phyloP scores from a whole-genome alignment of 1,284 basidiomycete genomes.

The Cutaneotrichosporon sp. region DNA sequence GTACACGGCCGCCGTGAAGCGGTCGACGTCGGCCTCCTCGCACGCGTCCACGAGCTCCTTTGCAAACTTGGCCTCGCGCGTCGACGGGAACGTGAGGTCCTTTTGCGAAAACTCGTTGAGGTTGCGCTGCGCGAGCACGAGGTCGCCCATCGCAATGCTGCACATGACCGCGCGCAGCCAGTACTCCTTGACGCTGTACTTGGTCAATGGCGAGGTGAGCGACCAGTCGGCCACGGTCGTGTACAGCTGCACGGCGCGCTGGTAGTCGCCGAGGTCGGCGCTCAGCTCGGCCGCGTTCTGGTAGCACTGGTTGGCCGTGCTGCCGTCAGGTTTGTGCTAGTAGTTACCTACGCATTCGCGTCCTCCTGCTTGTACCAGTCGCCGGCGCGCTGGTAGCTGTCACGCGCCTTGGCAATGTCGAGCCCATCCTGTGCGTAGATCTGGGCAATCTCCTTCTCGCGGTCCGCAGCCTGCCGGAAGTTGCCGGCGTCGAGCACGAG shows the following conservation, averaged over 20 bases:
- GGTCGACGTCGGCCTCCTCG: slow-evolving; percentile 74
- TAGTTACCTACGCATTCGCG: slow-evolving; percentile 84
- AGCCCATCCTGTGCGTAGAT: slow-evolving; percentile 74
- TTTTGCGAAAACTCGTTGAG: slow-evolving; percentile 68
- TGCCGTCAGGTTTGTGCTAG: slow-evolving; percentile 44
- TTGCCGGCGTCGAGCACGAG: slow-evolving; percentile 82
- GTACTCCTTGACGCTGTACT: slow-evolving; percentile 98
- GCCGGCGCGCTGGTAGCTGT: slow-evolving; percentile 89
- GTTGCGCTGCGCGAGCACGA: slow-evolving; percentile 78
- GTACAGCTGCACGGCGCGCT: slow-evolving; percentile 82
- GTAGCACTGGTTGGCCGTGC: slow-evolving; percentile 92
- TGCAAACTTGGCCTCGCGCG: slow-evolving; percentile 87
- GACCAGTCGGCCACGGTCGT: slow-evolving; percentile 88
- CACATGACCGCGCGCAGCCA: slow-evolving; percentile 88
- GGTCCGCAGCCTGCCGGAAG: slow-evolving; percentile 95
- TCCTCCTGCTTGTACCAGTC: slow-evolving; percentile 98
- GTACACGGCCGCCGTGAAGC: slow-evolving; percentile 68
- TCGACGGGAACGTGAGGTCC: slow-evolving; percentile 79
- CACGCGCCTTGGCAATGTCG: slow-evolving; percentile 64
- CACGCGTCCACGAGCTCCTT: slow-evolving; percentile 73
- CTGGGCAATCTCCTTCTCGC: slow-evolving; percentile 94
- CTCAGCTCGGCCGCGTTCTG: slow-evolving; percentile 96
- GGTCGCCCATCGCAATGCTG: slow-evolving; percentile 83
- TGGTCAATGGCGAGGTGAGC: slow-evolving; percentile 81
- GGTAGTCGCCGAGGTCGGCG: slow-evolving; percentile 83